These are phyloP conservation scores for Apophysomyces ossiformis DNA, from an alignment of 371 early-diverging fungal genomes.

Conservation along the genomic window DNA sequence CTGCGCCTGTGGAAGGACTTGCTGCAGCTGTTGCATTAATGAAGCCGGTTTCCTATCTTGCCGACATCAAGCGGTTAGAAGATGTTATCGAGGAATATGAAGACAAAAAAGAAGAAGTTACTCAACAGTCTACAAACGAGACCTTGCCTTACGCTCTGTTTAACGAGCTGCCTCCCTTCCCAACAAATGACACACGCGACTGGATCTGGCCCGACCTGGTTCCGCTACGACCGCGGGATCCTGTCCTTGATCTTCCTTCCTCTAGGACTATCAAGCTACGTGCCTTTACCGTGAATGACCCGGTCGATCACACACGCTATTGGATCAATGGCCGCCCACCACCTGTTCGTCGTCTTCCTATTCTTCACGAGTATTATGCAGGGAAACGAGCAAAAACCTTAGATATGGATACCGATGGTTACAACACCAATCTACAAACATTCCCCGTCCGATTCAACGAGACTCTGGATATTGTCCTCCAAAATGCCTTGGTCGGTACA, in stretches of 20 bases:
- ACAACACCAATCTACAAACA: constrained; percentile 21
- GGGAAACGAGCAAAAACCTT: not conserved
- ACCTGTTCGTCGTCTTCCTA: not conserved
- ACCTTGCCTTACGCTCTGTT: no score
- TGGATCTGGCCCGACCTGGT: constrained; percentile 27
- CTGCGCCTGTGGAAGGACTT: not conserved
- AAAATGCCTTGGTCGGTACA: constrained; percentile 24
- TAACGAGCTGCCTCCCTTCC: constrained; percentile 17
- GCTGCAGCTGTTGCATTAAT: not conserved
- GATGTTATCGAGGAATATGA: constrained; percentile 1
- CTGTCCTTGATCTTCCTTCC: constrained; percentile 23
- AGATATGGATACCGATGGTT: constrained; percentile 17
- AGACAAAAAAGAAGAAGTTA: not conserved
- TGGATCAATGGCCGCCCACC: constrained; percentile 36
- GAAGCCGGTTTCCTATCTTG: not conserved
- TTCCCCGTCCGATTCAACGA: constrained; percentile 34
- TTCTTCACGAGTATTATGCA: constrained; percentile 6
- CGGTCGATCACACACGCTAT: constrained; percentile 35
- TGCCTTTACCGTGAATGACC: constrained; percentile 11
- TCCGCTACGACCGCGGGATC: constrained; percentile 19
- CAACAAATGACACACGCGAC: constrained; percentile 18
- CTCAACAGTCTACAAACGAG: no score
- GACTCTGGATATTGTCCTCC: constrained; percentile 45
- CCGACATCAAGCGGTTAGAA: constrained; percentile 7
- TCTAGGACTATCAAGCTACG: constrained; percentile 33